These are phyloP conservation scores for Hymenoscyphus salicellus DNA, from an alignment of 2,329 filamentous ascomycete genomes.

Conservation along the genomic window DNA sequence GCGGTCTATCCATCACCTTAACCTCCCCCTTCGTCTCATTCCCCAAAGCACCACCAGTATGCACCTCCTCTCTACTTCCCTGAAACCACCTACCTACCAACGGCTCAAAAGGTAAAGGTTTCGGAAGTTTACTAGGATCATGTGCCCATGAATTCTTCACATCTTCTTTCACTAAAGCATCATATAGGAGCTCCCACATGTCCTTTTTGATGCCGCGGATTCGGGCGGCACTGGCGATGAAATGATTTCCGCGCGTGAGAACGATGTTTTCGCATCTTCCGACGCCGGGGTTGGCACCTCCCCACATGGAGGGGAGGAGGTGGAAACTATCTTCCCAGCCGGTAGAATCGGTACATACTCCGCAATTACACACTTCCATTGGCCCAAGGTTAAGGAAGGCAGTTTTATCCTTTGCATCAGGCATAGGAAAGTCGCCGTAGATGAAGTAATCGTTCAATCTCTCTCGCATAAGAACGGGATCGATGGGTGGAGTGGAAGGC, in stretches of 20 bases:
- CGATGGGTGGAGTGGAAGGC: slow-evolving; percentile 9
- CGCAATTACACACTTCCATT: slow-evolving; percentile 39
- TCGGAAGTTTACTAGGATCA: slow-evolving; percentile 26
- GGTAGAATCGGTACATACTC: slow-evolving; percentile 40
- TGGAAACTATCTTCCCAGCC: slow-evolving; percentile 41
- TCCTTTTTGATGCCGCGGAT: slow-evolving; percentile 37
- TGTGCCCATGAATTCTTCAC: slow-evolving; percentile 32
- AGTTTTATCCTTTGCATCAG: slow-evolving; percentile 39
- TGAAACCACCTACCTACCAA: slow-evolving; percentile 1
- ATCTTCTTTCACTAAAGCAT: slow-evolving; percentile 26
- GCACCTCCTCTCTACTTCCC: neutral
- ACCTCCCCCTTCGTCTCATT: slow-evolving; percentile 21
- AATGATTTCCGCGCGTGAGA: slow-evolving; percentile 47
- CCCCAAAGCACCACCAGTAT: neutral
- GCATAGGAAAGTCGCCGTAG: slow-evolving; percentile 37
- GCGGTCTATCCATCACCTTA: slow-evolving; percentile 11
- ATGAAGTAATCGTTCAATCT: slow-evolving; percentile 26
- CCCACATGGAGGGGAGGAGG: slow-evolving; percentile 39
- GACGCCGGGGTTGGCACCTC: slow-evolving; percentile 31
- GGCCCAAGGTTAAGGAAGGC: slow-evolving; percentile 46
- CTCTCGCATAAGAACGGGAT: slow-evolving; percentile 8
- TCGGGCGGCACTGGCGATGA: slow-evolving; percentile 44
- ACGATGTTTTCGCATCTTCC: slow-evolving; percentile 36
- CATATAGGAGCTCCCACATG: slow-evolving; percentile 30
- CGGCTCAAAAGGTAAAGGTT: slow-evolving; percentile 9